phyloP scores from a whole-genome alignment of 2,329 filamentous ascomycete genomes.

The Trichophaea hybrida region DNA sequence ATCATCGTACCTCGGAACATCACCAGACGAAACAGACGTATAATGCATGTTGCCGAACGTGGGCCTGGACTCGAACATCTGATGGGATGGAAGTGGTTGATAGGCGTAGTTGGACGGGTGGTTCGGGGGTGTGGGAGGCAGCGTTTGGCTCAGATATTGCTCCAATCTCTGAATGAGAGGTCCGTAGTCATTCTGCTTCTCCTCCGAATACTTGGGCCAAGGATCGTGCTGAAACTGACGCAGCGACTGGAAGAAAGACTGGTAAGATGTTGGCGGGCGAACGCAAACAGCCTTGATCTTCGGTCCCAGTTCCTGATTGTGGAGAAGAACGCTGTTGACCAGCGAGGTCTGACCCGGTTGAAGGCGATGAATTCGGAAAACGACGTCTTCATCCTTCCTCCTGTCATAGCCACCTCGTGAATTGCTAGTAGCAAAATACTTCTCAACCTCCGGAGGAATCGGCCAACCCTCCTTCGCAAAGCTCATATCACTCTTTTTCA shows the following conservation, averaged over 20 bases:
- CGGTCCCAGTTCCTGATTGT: slow-evolving; percentile 26
- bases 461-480: slow-evolving; percentile 27
- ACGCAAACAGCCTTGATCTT: slow-evolving; percentile 25
- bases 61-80: background rate
- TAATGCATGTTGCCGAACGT: background rate
- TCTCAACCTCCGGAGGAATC: slow-evolving; percentile 25
- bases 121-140: slow-evolving; percentile 1
- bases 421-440: slow-evolving; percentile 19
- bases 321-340: slow-evolving; percentile 27
- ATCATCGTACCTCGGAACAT: slow-evolving; percentile 12
- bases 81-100: background rate
- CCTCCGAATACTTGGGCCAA: slow-evolving; percentile 27
- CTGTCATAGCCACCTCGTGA: slow-evolving; percentile 17
- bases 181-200: slow-evolving; percentile 26
- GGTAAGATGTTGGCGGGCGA: slow-evolving; percentile 22
- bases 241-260: slow-evolving; percentile 25
- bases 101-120: background rate
- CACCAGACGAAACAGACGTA: slow-evolving; percentile 11
- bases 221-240: slow-evolving; percentile 24
- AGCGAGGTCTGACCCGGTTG: slow-evolving; percentile 25
- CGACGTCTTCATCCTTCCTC: slow-evolving; percentile 25
- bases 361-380: slow-evolving; percentile 25
- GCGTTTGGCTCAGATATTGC: background rate
- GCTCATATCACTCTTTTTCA: slow-evolving; percentile 24
- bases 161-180: slow-evolving; percentile 15